phyloP scores from a whole-genome alignment of 1,284 basidiomycete species.

The Entoloma clypeatum region DNA sequence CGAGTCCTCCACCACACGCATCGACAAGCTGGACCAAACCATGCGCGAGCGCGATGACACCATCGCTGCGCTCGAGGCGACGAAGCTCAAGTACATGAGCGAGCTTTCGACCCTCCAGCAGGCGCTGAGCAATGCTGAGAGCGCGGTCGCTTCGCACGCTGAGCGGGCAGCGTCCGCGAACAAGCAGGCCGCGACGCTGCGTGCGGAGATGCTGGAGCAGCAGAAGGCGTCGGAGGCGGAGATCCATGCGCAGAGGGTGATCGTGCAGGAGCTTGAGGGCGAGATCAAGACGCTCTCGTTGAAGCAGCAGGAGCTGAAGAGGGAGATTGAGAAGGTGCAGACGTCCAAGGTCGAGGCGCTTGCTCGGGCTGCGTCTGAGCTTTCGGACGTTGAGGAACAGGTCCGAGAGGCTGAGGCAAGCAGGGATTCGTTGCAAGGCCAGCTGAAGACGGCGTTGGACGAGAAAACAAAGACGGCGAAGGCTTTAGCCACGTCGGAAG shows the following conservation, averaged over 20 bases:
- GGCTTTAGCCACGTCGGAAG: constrained; percentile 9
- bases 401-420: constrained; percentile 12
- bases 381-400: constrained; percentile 7
- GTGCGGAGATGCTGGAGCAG: constrained; percentile 10
- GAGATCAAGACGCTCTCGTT: constrained; percentile 7
- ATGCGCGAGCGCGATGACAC: constrained; percentile 15
- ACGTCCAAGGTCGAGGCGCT: constrained; percentile 11
- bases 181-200: constrained; percentile 14
- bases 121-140: constrained; percentile 8
- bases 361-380: constrained; percentile 2
- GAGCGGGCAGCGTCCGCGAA: constrained; percentile 8
- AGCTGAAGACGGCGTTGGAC: constrained; percentile 10
- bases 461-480: constrained; percentile 7
- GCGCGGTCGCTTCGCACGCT: constrained; percentile 5
- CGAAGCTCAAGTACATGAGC: constrained; percentile 7
- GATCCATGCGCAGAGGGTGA: constrained; percentile 7
- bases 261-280: constrained; percentile 6
- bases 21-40: constrained; percentile 9
- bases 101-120: constrained; percentile 10
- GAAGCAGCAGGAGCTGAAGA: constrained; percentile 12
- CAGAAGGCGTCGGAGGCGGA: constrained; percentile 4
- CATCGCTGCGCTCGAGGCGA: constrained; percentile 7
- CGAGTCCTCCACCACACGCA: constrained; percentile 2
- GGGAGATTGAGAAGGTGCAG: constrained; percentile 11
- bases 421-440: constrained; percentile 12